A percentile compares a stretch with the other conserved stretches of the same genome.
phyloP scores from a whole-genome alignment of 176 grass and related monocot genomes.

The Musa beccarii region DNA sequence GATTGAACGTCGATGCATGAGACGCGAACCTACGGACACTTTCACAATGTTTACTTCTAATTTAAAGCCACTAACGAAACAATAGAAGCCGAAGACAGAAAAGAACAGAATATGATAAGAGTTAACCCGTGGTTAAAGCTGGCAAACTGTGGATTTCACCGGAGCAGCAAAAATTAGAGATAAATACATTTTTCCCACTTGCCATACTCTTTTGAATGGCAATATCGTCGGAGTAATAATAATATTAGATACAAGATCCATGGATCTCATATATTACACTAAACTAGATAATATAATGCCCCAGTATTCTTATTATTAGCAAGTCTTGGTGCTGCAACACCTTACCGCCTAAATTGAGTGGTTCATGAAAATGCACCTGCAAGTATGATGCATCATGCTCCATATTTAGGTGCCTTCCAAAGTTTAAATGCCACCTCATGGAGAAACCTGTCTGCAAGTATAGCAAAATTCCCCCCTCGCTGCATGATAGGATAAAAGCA shows the following conservation, averaged over 20 bases:
- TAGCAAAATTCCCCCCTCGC: conserved; percentile 52
- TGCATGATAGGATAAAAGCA: conserved; percentile 24
- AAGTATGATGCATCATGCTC: conserved; percentile 32
- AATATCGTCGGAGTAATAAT: neutral
- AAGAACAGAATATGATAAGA: too few relatives aligned
- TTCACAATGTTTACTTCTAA: too few relatives aligned
- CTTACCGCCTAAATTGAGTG: neutral
- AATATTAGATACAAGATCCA: neutral
- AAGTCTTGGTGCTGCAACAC: neutral
- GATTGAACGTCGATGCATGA: too few relatives aligned
- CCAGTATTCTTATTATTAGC: neutral
- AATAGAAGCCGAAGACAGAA: too few relatives aligned
- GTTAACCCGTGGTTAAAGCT: too few relatives aligned
- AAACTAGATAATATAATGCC: neutral
- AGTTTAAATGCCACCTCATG: conserved; percentile 92
- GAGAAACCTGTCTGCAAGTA: conserved; percentile 74
- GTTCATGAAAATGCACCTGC: neutral
- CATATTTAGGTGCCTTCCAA: conserved; percentile 98
- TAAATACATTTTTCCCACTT: neutral
- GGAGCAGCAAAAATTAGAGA: too few relatives aligned
- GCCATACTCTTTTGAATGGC: neutral
- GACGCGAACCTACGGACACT: too few relatives aligned
- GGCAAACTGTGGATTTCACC: too few relatives aligned
- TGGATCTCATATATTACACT: neutral
- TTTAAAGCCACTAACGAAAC: too few relatives aligned